A percentile compares a stretch with the other conserved stretches of the same genome.
phyloP scores from a whole-genome alignment of 805 yeast species.

The Candida odintsovae region DNA sequence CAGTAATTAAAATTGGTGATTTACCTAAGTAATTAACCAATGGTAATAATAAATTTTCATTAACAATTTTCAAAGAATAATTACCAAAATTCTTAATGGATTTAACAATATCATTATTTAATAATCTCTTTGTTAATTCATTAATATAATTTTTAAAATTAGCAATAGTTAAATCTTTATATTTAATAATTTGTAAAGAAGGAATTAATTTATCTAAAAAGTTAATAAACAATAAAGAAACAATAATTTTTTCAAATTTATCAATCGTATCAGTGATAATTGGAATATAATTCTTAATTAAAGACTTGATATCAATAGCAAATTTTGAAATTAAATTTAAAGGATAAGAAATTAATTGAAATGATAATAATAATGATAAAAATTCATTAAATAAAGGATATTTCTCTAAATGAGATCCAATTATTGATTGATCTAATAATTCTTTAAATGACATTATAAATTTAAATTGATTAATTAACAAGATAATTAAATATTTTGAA shows the following conservation, averaged over 20 bases:
- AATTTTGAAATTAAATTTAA: not conserved
- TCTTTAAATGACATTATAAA: not conserved
- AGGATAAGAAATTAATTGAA: not conserved
- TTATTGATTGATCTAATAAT: not conserved
- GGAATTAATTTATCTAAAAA: not conserved
- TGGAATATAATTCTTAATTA: not conserved
- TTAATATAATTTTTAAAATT: not conserved
- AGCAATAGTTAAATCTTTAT: not conserved
- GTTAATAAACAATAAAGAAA: not conserved
- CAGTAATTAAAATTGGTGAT: no score
- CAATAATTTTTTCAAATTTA: not conserved
- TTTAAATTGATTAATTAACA: no score
- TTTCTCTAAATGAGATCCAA: not conserved
- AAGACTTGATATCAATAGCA: not conserved
- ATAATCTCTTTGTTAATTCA: not conserved
- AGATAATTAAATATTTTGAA: no score
- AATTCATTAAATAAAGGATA: not conserved
- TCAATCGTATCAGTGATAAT: not conserved
- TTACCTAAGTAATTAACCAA: not conserved
- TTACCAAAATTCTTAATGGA: not conserved
- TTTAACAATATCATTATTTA: not conserved
- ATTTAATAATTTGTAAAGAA: not conserved
- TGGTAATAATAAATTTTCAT: not conserved
- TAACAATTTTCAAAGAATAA: not conserved
- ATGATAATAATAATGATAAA: not conserved